Conservation (phyloP, 2,329 filamentous ascomycete genomes). For the Periglandula ipomoeae region DNA sequence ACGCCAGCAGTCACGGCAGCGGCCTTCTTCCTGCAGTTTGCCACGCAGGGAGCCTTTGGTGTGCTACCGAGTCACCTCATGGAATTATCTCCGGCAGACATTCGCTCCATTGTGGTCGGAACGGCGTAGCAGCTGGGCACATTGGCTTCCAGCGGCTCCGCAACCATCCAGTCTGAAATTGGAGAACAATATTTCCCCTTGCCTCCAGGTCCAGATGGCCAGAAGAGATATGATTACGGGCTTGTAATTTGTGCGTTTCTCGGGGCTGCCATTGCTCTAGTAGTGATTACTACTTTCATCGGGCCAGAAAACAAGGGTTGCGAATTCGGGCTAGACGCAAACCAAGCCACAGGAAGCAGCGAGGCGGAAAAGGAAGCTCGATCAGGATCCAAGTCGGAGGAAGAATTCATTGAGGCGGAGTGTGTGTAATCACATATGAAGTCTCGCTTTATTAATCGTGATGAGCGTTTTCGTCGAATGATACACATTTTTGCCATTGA, state of each 20-base stretch:
- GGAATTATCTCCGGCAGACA: not conserved
- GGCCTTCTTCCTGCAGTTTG: slow-evolving; percentile 3
- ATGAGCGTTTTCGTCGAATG: too few relatives aligned
- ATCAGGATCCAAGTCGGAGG: not conserved
- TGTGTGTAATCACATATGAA: too few relatives aligned
- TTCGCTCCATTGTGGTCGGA: slow-evolving; percentile 2
- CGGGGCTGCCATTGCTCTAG: not conserved
- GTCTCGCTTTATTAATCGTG: too few relatives aligned
- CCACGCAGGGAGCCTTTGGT: slow-evolving; percentile 2
- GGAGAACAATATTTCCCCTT: slow-evolving; percentile 1
- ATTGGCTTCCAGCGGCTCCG: not conserved
- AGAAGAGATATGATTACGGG: slow-evolving; percentile 2
- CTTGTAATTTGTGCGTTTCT: slow-evolving; percentile 1
- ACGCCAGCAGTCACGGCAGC: slow-evolving; percentile 1
- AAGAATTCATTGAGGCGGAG: not conserved
- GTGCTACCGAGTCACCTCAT: slow-evolving; percentile 4
- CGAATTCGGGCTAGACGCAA: not conserved
- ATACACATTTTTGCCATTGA: too few relatives aligned
- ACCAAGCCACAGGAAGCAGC: not conserved
- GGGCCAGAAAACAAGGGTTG: slow-evolving; percentile 1
- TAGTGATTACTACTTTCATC: not conserved
- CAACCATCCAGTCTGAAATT: slow-evolving; percentile 1
- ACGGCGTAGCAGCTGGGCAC: slow-evolving; percentile 4
- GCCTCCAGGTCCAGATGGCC: not conserved
- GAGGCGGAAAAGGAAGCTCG: not conserved